Base-by-base conservation (phyloP, 768 basidiomycete species). In the Kwoniella shandongensis region DNA sequence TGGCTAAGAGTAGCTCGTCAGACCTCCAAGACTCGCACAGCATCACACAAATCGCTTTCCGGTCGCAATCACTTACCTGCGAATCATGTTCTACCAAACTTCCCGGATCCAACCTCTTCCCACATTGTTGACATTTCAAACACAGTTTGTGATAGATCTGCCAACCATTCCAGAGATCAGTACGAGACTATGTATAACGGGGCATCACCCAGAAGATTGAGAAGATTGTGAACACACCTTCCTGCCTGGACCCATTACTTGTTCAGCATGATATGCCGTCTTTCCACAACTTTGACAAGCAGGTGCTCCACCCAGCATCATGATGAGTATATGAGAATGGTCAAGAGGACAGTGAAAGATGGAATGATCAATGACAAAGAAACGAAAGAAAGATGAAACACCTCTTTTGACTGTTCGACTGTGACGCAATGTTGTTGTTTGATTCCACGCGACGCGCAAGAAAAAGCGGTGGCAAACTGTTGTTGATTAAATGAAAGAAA, bases 131-230 rank as follows among this genome's bases (percentile, higher is more conserved):
- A 45, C 73, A 75, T 47, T 72, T 70, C 46, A 75, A 49, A 41
- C 73, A 75, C n/a, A 59, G 30, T 48, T 75, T 75, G 51, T 75
- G 73, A 25, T 75, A 75, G 27, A 61, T 58, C 66, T 66, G 29
- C 36, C 15, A 30, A 22, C 27, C 25, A 25, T n/a, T 13, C 15
- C 20, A 18, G 11, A 27, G 18, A 38, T 53, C 44, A 48, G 20
- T 42, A 8, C 23, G 25, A 18, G 20, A n/a, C 25, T 26, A 15
- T 45, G 11, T 45, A 18, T 27, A n/a, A n/a, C n/a, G n/a, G n/a
- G n/a, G n/a, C n/a, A n/a, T n/a, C n/a, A n/a, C 12, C 13, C 18
- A 4, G 25, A 23, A 22, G 35, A 49, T 42, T 45, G 22, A 42
- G 36, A 40, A 38, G 10, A 17, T 2, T 13, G 41, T n/a, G n/a